Base-by-base conservation (phyloP, 441 rosid species). In the Sinapis alba region DNA sequence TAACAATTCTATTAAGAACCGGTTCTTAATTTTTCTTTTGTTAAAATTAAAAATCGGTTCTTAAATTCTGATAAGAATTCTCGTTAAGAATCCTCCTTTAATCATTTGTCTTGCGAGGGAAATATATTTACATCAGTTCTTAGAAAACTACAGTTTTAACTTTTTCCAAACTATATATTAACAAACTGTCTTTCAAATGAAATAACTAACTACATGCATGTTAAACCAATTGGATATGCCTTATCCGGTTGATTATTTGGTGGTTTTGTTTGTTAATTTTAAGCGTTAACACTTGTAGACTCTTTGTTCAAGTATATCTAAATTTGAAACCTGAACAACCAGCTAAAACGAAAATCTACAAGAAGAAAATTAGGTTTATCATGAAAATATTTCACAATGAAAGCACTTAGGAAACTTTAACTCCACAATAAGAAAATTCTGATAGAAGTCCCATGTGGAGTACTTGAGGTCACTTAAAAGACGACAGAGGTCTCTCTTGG, bases 381-480 rank as follows among this genome's bases (percentile, higher is more conserved):
- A 13, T 5, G n/a, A 11, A 41, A 41, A 41, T 41, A 41, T 13
- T 41, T 41, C 50, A 41, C 50, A n/a, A 16, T 13, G 50, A 41
- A 41, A 41, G 15, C 50, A 13, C 7, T 41, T 41, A 41, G 50
- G 50, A 2, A 13, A 41, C 16, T 41, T 41, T 41, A 41, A 41
- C 16, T 41, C 50, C 50, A 41, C 15, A n/a, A 13, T 56, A 63
- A 56, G 53, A 4, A 64, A 54, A 56, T 4, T 21, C 13, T 28
- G 71, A 62, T 70, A 76, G 51, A 57, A 21, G 2, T 23, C 61
- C 71, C 75, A 76, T 57, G 80, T 71, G 72, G 51, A 76, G 57
- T 45, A 71, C 67, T 70, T 56, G 30, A 56, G 24, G 75, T 23
- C 76, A 77, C 26, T 64, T 45, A 45, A 76, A 76, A 70, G 50